phyloP scores from a whole-genome alignment of 257 asterid species.

The Euphrasia confusa region DNA sequence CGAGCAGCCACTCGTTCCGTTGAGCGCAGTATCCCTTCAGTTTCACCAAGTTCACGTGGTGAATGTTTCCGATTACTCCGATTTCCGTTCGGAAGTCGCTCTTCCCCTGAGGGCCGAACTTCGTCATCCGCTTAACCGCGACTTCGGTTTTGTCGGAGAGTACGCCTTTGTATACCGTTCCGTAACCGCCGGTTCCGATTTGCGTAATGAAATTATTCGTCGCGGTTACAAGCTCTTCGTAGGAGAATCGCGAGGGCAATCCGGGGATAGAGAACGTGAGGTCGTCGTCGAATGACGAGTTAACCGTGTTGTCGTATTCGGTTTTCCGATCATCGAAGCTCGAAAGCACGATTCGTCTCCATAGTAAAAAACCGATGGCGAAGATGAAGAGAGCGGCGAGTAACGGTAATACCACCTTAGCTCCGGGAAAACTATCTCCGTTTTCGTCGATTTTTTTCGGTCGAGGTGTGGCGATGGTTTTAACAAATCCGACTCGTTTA shows the following conservation, averaged over 20 bases:
- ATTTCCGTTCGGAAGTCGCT: slow-evolving; percentile 68
- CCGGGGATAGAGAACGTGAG: slow-evolving; percentile 54
- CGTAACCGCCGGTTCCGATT: slow-evolving; percentile 76
- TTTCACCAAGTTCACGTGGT: slow-evolving; percentile 67
- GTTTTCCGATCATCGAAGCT: slow-evolving; percentile 18
- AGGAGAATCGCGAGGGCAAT: slow-evolving; percentile 49
- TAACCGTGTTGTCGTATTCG: no score
- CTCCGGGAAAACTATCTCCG: slow-evolving; percentile 33
- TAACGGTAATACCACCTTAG: slow-evolving; percentile 47
- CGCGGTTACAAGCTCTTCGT: slow-evolving; percentile 48
- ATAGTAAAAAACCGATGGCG: slow-evolving; percentile 35
- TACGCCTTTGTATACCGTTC: slow-evolving; percentile 60
- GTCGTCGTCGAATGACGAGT: slow-evolving; percentile 28
- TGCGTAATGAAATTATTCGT: slow-evolving; percentile 48
- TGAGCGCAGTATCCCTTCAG: slow-evolving; percentile 65
- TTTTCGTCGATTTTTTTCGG: slow-evolving; percentile 20
- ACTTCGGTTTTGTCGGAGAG: slow-evolving; percentile 46
- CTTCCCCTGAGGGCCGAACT: slow-evolving; percentile 48
- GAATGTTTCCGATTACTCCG: slow-evolving; percentile 60
- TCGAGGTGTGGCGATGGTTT: slow-evolving; percentile 27
- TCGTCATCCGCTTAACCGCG: slow-evolving; percentile 61
- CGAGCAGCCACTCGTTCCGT: slow-evolving; percentile 49
- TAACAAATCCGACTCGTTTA: slow-evolving; percentile 44
- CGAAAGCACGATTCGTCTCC: slow-evolving; percentile 28
- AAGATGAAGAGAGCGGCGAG: slow-evolving; percentile 39